phyloP scores from a whole-genome alignment of 805 yeast species.

The Pichia insulana region DNA sequence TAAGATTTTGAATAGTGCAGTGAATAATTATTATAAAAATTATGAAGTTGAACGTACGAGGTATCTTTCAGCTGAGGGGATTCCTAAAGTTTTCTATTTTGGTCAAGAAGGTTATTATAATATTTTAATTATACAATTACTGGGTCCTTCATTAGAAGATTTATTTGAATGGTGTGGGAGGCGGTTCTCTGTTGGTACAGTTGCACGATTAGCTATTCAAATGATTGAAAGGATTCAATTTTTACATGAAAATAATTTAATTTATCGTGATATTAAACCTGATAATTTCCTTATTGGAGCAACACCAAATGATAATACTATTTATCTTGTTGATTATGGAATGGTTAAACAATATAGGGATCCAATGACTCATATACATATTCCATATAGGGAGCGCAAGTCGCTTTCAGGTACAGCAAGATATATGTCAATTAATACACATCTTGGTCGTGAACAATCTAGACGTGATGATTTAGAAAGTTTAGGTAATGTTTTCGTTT shows the following conservation, averaged over 20 bases:
- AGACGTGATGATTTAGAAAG: constrained; percentile 79
- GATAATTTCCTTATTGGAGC: constrained; percentile 75
- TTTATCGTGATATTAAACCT: constrained; percentile 77
- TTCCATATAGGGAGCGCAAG: constrained; percentile 74
- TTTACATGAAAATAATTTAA: constrained; percentile 68
- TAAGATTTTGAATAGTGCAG: constrained; percentile 55
- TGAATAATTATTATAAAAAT: constrained; percentile 24
- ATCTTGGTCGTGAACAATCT: constrained; percentile 74
- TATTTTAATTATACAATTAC: constrained; percentile 63
- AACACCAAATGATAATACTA: constrained; percentile 42
- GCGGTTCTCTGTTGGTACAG: constrained; percentile 60
- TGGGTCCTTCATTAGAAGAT: constrained; percentile 82
- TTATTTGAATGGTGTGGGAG: constrained; percentile 85
- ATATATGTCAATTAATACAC: constrained; percentile 85
- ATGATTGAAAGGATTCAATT: constrained; percentile 67
- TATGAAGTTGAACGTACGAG: constrained; percentile 16
- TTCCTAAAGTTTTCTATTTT: constrained; percentile 77
- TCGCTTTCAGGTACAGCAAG: constrained; percentile 80
- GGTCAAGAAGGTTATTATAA: constrained; percentile 82
- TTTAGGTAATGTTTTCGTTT: constrained; percentile 74
- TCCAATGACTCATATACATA: constrained; percentile 71
- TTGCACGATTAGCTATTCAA: constrained; percentile 66
- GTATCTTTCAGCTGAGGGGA: constrained; percentile 39
- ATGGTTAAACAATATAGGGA: constrained; percentile 83
- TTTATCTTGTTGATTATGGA: constrained; percentile 74